phyloP scores from a whole-genome alignment of 345 rosid genomes.

The Angophora floribunda region DNA sequence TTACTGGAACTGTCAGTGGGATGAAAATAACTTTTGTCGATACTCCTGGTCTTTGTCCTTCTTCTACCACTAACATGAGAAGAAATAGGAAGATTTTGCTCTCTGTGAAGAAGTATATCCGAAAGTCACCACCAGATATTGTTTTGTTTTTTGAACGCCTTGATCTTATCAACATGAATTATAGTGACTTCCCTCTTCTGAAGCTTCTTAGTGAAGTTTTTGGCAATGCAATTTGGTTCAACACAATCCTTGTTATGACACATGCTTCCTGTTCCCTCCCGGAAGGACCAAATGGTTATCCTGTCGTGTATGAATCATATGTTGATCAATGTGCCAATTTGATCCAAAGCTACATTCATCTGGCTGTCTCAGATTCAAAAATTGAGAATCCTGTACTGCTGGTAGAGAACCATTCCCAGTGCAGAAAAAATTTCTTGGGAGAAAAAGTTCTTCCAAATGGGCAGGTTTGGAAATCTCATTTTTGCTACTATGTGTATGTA shows the following conservation, averaged over 20 bases:
- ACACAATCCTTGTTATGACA: constrained; percentile 82
- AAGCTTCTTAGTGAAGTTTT: constrained; percentile 71
- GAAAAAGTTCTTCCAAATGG: constrained; percentile 80
- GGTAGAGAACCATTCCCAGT: constrained; percentile 77
- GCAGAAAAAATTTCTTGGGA: constrained; percentile 60
- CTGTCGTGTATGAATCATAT: constrained; percentile 58
- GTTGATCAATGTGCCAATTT: constrained; percentile 56
- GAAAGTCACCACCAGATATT: constrained; percentile 72
- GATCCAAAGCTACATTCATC: constrained; percentile 67
- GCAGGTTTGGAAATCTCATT: constrained; percentile 71
- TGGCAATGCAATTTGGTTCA: constrained; percentile 79
- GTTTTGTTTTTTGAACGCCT: constrained; percentile 81
- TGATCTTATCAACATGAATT: constrained; percentile 50
- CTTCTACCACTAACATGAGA: constrained; percentile 39
- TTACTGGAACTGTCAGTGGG: constrained; percentile 57
- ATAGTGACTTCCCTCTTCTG: constrained; percentile 63
- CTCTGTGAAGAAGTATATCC: constrained; percentile 53
- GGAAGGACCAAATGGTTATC: constrained; percentile 67
- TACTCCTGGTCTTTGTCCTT: constrained; percentile 78
- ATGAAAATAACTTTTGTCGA: constrained; percentile 74
- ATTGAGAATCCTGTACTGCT: constrained; percentile 68
- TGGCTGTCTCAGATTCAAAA: constrained; percentile 57
- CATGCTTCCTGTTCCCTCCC: constrained; percentile 62
- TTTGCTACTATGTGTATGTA: constrained; percentile 52
- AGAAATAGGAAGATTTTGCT: constrained; percentile 70